These are phyloP conservation scores for Tolypocladium nubicola DNA, from an alignment of 2,329 filamentous ascomycete genomes.

Conservation along the genomic window DNA sequence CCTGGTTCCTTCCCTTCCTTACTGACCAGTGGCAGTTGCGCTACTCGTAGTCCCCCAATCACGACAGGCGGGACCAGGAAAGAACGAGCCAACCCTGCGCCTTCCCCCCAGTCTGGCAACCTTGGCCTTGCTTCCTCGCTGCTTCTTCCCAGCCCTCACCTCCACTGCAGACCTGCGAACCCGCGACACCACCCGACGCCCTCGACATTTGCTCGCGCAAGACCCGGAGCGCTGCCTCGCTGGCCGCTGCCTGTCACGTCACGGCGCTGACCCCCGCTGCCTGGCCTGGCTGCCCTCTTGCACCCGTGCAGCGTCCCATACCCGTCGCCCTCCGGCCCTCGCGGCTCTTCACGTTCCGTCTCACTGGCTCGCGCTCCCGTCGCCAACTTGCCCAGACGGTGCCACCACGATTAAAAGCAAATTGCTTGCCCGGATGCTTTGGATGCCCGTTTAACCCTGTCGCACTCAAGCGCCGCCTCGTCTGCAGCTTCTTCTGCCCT, in stretches of 20 bases:
- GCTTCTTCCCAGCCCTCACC: not conserved
- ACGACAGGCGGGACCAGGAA: not conserved
- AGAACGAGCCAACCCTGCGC: not conserved
- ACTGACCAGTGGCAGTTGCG: not conserved
- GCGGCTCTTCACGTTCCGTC: not conserved
- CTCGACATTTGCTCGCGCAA: not conserved
- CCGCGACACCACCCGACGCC: not conserved
- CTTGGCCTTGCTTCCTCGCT: not conserved
- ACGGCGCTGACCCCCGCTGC: not conserved
- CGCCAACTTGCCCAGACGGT: not conserved
- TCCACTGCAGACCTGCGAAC: not conserved
- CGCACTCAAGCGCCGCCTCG: not conserved
- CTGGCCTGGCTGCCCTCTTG: not conserved
- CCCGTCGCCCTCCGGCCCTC: not conserved
- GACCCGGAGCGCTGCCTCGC: not conserved
- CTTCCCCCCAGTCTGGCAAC: not conserved
- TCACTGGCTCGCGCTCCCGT: not conserved
- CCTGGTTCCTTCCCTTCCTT: not conserved
- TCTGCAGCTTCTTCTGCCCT: not conserved
- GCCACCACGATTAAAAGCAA: not conserved
- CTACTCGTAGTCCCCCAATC: not conserved
- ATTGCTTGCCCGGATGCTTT: constrained; percentile 4
- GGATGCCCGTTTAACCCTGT: constrained; percentile 1
- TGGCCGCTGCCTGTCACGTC: not conserved
- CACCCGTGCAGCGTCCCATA: not conserved